phyloP scores from a whole-genome alignment of 2,329 filamentous ascomycete species.

The Shiraia sp. region DNA sequence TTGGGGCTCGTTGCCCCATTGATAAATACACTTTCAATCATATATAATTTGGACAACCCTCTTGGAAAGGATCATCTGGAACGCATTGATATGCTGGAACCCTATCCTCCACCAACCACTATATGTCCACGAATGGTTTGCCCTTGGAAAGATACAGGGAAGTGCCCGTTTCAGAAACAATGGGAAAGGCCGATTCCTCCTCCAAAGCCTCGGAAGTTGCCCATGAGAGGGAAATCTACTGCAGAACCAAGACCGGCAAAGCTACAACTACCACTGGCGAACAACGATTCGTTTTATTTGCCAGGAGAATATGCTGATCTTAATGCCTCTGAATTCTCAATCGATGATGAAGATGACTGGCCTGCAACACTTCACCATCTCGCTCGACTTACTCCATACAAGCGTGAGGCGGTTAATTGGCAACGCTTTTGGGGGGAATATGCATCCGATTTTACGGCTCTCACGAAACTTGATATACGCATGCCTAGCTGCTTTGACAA shows the following conservation, averaged over 20 bases:
- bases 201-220: conserved; percentile 1
- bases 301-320: conserved; percentile 1
- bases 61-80: conserved; percentile 12
- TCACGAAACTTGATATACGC: conserved; percentile 22
- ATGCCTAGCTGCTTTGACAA: conserved; percentile 27
- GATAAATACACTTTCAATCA: conserved; percentile 24
- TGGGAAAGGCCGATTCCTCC: conserved; percentile 4
- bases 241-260: conserved; percentile 9
- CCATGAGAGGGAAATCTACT: background rate
- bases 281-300: conserved; percentile 6
- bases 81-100: conserved; percentile 14
- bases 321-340: background rate
- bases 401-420: conserved; percentile 29
- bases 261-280: background rate
- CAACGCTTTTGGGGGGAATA: conserved; percentile 30
- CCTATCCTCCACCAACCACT: conserved; percentile 3
- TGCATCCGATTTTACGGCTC: conserved; percentile 12
- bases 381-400: conserved; percentile 18
- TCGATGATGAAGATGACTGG: background rate
- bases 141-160: conserved; percentile 5
- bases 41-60: conserved; percentile 32
- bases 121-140: conserved; percentile 14
- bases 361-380: conserved; percentile 9
- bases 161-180: conserved; percentile 8
- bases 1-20: conserved; percentile 16